A percentile compares a stretch with the other conserved stretches of the same genome.
Conservation (phyloP, 2,329 filamentous ascomycete species). For the Colletotrichum limetticola region DNA sequence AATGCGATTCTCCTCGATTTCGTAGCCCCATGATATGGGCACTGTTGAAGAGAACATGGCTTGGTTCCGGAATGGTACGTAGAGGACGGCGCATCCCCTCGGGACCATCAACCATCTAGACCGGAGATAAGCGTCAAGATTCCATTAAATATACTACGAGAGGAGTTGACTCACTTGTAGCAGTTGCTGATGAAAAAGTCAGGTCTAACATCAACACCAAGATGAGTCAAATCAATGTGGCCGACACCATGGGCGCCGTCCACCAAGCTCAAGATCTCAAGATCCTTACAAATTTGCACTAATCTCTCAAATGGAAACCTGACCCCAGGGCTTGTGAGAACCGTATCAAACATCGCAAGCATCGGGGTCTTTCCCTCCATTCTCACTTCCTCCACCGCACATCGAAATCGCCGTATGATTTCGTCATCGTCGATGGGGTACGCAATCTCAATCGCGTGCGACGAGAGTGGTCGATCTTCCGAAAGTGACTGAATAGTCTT, state of each 20-base stretch:
- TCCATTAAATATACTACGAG: neutral
- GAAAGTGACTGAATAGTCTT: neutral
- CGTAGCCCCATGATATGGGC: neutral
- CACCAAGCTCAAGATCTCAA: neutral
- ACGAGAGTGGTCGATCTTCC: neutral
- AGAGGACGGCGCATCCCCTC: neutral
- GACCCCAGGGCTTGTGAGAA: neutral
- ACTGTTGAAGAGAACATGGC: neutral
- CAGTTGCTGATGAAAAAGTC: neutral
- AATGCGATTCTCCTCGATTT: neutral
- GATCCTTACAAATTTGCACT: neutral
- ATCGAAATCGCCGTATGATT: neutral
- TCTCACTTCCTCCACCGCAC: neutral
- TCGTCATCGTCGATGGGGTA: neutral
- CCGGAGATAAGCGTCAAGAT: neutral
- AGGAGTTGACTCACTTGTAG: neutral
- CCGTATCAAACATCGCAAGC: neutral
- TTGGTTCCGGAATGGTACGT: neutral
- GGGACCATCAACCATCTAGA: neutral
- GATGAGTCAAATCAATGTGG: neutral
- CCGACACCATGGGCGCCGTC: neutral
- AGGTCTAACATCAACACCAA: neutral
- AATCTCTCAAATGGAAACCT: neutral
- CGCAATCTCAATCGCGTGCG: neutral
- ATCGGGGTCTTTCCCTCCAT: neutral